Evolutionary conservation across 495 filamentous ascomycete species (phyloP).

Genomic region (Glonium stellatum): DNA sequence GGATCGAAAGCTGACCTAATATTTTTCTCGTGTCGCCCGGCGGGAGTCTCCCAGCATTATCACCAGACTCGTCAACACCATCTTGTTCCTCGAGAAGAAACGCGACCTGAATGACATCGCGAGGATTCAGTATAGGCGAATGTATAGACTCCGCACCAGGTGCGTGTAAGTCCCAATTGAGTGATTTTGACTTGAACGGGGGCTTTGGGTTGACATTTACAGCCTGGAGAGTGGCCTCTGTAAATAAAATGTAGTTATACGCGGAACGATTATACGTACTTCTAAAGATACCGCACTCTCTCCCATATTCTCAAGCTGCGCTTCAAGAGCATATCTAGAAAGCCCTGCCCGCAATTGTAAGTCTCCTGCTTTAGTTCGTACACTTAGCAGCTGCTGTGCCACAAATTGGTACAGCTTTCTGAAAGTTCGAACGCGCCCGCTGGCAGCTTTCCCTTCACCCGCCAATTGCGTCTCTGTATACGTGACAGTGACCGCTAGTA

Average conservation of each 20-base stretch:
- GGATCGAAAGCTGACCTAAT: constrained; percentile 75
- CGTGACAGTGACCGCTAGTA: constrained; percentile 87
- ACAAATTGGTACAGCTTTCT: constrained; percentile 96
- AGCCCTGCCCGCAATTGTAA: constrained; percentile 39
- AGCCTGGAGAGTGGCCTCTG: constrained; percentile 31
- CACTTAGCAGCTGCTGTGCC: constrained; percentile 78
- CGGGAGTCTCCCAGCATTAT: constrained; percentile 15
- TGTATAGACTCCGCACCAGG: constrained; percentile 30
- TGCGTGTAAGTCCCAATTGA: constrained; percentile 50
- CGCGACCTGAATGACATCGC: constrained; percentile 86
- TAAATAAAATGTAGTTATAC: neutral
- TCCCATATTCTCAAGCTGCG: constrained; percentile 89
- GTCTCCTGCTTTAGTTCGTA: constrained; percentile 76
- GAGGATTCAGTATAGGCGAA: constrained; percentile 66
- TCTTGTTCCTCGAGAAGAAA: constrained; percentile 72
- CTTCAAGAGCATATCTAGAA: constrained; percentile 60
- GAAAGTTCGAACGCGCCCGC: constrained; percentile 66
- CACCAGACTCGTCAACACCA: constrained; percentile 43
- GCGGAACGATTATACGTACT: constrained; percentile 36
- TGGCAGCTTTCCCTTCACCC: constrained; percentile 39
- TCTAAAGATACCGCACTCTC: constrained; percentile 59
- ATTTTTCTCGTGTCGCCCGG: constrained; percentile 53
- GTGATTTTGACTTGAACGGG: constrained; percentile 49
- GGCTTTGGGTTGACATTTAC: constrained; percentile 48
- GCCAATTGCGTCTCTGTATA: constrained; percentile 61